Evolutionary conservation across 2,329 filamentous ascomycete species (phyloP).

Genomic region (Davidsoniella neocaledoniae): DNA sequence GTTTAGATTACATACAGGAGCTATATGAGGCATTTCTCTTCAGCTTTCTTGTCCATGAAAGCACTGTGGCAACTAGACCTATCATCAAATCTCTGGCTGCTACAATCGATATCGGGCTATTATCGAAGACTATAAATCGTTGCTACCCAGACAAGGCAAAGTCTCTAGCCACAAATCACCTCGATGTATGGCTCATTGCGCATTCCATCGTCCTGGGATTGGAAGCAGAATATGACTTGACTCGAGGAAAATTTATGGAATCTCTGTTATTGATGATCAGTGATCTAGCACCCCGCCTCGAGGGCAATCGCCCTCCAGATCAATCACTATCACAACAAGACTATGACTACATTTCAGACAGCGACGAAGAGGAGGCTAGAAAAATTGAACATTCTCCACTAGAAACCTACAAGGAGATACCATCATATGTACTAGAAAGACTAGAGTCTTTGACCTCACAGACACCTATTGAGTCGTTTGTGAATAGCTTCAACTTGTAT

Average conservation of each 20-base stretch:
- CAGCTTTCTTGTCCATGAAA: conserved; percentile 21
- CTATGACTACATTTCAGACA: background rate
- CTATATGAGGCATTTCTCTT: conserved; percentile 23
- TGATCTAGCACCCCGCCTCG: background rate
- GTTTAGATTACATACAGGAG: background rate
- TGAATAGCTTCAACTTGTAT: conserved; percentile 5
- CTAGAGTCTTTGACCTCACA: conserved; percentile 5
- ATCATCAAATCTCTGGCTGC: background rate
- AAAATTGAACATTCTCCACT: too few species aligned
- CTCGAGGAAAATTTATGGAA: background rate
- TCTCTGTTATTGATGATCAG: background rate
- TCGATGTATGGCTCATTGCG: conserved; percentile 46
- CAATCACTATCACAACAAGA: too few species aligned
- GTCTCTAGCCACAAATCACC: conserved; percentile 16
- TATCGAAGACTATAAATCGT: conserved; percentile 19
- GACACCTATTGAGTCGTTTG: conserved; percentile 1
- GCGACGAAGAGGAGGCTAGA: background rate
- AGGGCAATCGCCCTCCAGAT: too few species aligned
- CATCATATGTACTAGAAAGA: conserved; percentile 1
- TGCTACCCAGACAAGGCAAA: too few species aligned
- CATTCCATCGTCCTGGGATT: conserved; percentile 46
- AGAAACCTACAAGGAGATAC: background rate
- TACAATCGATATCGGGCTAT: conserved; percentile 11
- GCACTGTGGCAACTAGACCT: background rate
- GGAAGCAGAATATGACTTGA: conserved; percentile 12